phyloP scores from a whole-genome alignment of 2,329 filamentous ascomycete species.

The Fusarium nematophilum region DNA sequence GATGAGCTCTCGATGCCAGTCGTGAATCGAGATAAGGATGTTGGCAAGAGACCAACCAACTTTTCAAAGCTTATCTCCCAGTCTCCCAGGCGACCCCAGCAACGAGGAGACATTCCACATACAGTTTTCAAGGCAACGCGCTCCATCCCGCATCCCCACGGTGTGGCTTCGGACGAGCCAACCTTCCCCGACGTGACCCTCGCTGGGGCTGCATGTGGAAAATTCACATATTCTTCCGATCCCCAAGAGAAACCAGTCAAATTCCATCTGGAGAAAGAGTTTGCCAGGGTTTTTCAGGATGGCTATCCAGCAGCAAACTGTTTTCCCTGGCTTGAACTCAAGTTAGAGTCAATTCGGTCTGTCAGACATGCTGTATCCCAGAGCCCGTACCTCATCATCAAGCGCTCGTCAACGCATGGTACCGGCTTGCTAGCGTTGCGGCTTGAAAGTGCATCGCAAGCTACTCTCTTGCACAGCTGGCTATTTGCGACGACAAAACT shows the following conservation, averaged over 20 bases:
- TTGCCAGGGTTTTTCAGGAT: conserved; percentile 9
- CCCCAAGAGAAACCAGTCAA: not conserved
- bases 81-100: not conserved
- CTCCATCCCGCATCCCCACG: not conserved
- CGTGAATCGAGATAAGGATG: not conserved
- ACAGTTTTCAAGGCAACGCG: conserved; percentile 32
- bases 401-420: conserved; percentile 29
- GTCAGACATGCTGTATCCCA: conserved; percentile 28
- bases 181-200: conserved; percentile 17
- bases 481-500: not conserved
- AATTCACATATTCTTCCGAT: not conserved
- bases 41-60: conserved; percentile 23
- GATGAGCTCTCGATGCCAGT: conserved; percentile 44
- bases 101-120: conserved; percentile 44
- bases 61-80: conserved; percentile 23
- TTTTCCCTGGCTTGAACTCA: conserved; percentile 39
- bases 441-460: conserved; percentile 23
- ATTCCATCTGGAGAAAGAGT: conserved; percentile 10
- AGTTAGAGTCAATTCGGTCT: conserved; percentile 7
- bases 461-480: conserved; percentile 31
- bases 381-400: conserved; percentile 36
- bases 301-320: not conserved
- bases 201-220: conserved; percentile 41
- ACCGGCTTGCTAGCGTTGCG: conserved; percentile 34
- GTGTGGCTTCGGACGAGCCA: not conserved